These are phyloP conservation scores for Magnolia kwangsiensis DNA, from an alignment of 164 flowering plant genomes.

Conservation along the genomic window DNA sequence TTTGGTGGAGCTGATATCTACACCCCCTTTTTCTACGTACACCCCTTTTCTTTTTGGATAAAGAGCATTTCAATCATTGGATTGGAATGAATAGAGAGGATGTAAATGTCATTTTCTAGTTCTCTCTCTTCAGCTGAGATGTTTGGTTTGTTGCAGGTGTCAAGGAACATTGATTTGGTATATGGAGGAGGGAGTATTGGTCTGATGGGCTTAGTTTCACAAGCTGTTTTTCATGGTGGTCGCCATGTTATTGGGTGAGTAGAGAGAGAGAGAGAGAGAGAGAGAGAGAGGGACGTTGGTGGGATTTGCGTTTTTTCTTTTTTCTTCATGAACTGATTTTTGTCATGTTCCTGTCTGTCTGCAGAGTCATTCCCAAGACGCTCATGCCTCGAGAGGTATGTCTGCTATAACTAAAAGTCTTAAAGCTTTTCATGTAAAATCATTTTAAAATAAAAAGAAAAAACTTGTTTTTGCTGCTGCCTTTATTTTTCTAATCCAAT, in stretches of 20 bases:
- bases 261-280: no score
- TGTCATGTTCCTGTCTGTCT: slow-evolving; percentile 56
- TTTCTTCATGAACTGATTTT: slow-evolving; percentile 16
- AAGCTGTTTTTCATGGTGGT: slow-evolving; percentile 78
- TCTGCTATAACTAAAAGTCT: slow-evolving; percentile 33
- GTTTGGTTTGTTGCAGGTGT: slow-evolving; percentile 17
- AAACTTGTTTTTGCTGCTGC: not conserved
- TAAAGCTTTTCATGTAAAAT: slow-evolving; percentile 23
- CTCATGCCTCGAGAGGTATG: slow-evolving; percentile 98
- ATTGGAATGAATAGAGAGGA: not conserved
- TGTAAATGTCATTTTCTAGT: not conserved
- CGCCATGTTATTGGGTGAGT: slow-evolving; percentile 77
- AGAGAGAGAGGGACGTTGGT: no score
- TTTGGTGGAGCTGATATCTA: not conserved
- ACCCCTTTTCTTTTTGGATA: not conserved
- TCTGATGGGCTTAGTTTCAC: slow-evolving; percentile 77
- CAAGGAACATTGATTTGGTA: slow-evolving; percentile 61
- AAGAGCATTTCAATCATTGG: not conserved
- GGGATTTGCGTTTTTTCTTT: no score
- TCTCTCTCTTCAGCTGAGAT: slow-evolving; percentile 12
- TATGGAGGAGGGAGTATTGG: slow-evolving; percentile 82
- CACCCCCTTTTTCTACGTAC: not conserved
- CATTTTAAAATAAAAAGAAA: not conserved
- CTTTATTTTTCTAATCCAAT: not conserved
- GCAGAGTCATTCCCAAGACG: slow-evolving; percentile 93